These are phyloP conservation scores for Aspergillus nomiae DNA, from an alignment of 2,329 filamentous ascomycete species.

Conservation along the genomic window DNA sequence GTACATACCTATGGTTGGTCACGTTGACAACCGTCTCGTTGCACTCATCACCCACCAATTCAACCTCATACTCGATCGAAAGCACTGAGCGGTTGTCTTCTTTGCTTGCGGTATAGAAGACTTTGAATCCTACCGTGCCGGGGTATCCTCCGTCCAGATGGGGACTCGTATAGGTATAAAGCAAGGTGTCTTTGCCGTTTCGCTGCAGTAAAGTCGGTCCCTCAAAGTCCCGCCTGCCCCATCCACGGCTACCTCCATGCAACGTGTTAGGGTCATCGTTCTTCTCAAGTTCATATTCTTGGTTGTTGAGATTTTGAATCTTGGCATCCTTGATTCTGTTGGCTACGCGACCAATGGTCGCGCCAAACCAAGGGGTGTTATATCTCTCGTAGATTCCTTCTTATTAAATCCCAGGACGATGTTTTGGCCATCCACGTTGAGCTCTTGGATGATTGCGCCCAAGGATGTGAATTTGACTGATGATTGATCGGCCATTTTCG, in stretches of 20 bases:
- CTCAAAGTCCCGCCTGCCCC: slow-evolving; percentile 46
- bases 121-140: slow-evolving; percentile 74
- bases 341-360: slow-evolving; percentile 82
- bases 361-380: slow-evolving; percentile 83
- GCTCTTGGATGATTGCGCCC: slow-evolving; percentile 62
- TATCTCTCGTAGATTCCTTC: slow-evolving; percentile 71
- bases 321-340: slow-evolving; percentile 77
- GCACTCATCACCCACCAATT: slow-evolving; percentile 71
- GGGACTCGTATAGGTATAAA: slow-evolving; percentile 66
- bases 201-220: slow-evolving; percentile 59
- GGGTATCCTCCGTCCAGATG: slow-evolving; percentile 91
- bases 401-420: slow-evolving; percentile 86
- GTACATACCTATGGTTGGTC: slow-evolving; percentile 82
- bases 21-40: slow-evolving; percentile 92
- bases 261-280: slow-evolving; percentile 79
- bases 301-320: slow-evolving; percentile 70
- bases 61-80: slow-evolving; percentile 86
- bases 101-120: slow-evolving; percentile 76
- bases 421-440: slow-evolving; percentile 75
- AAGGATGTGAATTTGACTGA: slow-evolving; percentile 45
- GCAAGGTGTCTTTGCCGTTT: slow-evolving; percentile 65
- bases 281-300: slow-evolving; percentile 67
- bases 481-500: slow-evolving; percentile 14
- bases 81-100: slow-evolving; percentile 70
- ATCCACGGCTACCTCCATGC: slow-evolving; percentile 73